Conservation (phyloP, 371 early-diverging fungal genomes). For the Apophysomyces ossiformis region DNA sequence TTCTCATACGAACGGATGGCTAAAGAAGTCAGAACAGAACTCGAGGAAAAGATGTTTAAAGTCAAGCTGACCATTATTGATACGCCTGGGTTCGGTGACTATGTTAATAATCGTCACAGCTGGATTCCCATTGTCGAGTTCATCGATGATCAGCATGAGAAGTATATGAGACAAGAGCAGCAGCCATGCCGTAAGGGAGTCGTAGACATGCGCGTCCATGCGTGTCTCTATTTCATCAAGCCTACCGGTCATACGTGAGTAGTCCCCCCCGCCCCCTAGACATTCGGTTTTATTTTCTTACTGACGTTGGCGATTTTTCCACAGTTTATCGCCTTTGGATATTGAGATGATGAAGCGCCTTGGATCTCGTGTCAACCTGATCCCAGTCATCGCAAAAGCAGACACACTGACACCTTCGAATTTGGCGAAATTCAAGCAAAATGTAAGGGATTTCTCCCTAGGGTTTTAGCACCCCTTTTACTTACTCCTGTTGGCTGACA, state of each 20-base stretch:
- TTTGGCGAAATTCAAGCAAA: slow-evolving; percentile 76
- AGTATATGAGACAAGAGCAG: slow-evolving; percentile 81
- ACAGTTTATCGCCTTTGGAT: slow-evolving; percentile 83
- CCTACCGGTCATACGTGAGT: slow-evolving; percentile 87
- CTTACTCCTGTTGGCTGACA: slow-evolving; percentile 13
- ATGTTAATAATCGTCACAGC: slow-evolving; percentile 74
- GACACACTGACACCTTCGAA: slow-evolving; percentile 77
- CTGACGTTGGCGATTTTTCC: not conserved
- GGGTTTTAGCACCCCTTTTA: not conserved
- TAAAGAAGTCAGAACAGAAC: slow-evolving; percentile 52
- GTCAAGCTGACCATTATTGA: slow-evolving; percentile 93
- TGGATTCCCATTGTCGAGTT: slow-evolving; percentile 80
- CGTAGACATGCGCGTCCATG: slow-evolving; percentile 84
- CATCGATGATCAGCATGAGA: slow-evolving; percentile 95
- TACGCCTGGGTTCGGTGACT: slow-evolving; percentile 94
- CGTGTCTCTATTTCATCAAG: slow-evolving; percentile 93
- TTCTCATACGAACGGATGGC: not conserved
- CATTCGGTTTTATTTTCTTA: no score
- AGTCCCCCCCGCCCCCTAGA: no score
- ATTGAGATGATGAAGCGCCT: slow-evolving; percentile 89
- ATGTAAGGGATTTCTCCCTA: slow-evolving; percentile 38
- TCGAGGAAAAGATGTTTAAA: slow-evolving; percentile 96
- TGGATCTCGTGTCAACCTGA: slow-evolving; percentile 82
- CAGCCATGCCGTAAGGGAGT: slow-evolving; percentile 59
- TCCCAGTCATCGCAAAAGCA: slow-evolving; percentile 77